Base-by-base conservation (phyloP, 2,329 filamentous ascomycete species). In the Penicillium janthinellum region DNA sequence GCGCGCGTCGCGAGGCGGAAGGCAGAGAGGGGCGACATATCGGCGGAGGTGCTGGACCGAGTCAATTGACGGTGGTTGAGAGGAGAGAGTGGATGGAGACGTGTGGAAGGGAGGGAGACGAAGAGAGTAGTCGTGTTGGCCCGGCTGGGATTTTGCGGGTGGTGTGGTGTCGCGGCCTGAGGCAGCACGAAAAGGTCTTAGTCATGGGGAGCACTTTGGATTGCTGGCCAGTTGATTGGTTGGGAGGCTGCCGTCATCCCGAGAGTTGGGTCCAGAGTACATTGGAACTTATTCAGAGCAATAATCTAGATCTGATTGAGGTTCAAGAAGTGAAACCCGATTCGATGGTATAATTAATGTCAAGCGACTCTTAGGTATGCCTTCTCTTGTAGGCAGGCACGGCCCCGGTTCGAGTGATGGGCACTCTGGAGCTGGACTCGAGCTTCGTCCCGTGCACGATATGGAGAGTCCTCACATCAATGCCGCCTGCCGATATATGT, bases 1-100 rank as follows among this genome's bases (percentile, higher is more conserved):
- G 83, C 84, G 81, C 90, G 89, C 78, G 85, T 84, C 78, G 88
- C 88, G 74, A 88, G 79, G 76, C 90, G 89, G 80, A 92, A 82
- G 74, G 92, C 78, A 64, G 86, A 82, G 67, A 85, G 80, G 71
- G 89, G 88, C 76, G 86, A 85, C 86, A 89, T 90, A 38, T 79
- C 76, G 66, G 64, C 56, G 62, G 49, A 56, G 57, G 59, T 66
- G 44, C 55, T 64, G 62, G 65, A 64, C 50, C 56, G 53, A 59
- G 59, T 63, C 63, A 67, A 65, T 63, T 60, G 58, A 54, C 60
- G 59, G 52, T 58, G 47, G 64, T 62, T 65, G 66, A 67, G 66
- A 66, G 66, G 59, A 60, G 66, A 65, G 62, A 63, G 53, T 65
- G 55, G 59, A 67, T 66, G 61, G 61, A 57, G 60, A 61, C 54